Evolutionary conservation across 2,329 filamentous ascomycete species (phyloP), one percentile per base, ranked within the genome.

Genomic region (Curvularia spicifera): DNA sequence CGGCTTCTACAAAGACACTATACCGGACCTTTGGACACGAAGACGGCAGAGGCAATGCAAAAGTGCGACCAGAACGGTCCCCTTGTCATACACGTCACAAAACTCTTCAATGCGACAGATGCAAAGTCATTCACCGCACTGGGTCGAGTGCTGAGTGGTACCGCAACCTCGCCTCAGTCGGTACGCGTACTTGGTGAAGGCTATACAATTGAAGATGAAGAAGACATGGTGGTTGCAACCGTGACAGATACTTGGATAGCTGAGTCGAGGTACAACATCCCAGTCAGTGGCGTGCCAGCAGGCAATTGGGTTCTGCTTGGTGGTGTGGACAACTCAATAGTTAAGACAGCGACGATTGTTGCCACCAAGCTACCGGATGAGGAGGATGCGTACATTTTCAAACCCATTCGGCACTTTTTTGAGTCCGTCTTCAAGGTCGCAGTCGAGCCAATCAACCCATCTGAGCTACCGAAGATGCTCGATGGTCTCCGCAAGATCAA

Each of bases 371-470:
- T 97, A 8, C 89, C 92, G 26, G 89, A 96, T 51, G 87, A 95
- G 46, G 94, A 98, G 76, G 93, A 96, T 61, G 93, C 91, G 0
- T 96, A 96, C 77, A 96, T 99, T 71, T 98, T 99, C 85, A 90
- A 88, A 64, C 94, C 95, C 0, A 85, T 99, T 59, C 87, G 88
- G 8, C 95, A 99, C 79, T 96, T 98, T 78, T 98, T 95, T 31
- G 92, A 99, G 76, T 97, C 94, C 0, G 93, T 99, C 0, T 90
- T 99, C 78, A 99, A 99, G 80, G 90, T 99, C 33, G 95, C 95
- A 0, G 94, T 99, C 8, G 95, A 99, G 79, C 95, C 95, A 1
- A 95, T 99, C 77, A 99, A 98, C 75, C 95, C 95, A 2, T 98
- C 94, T 0, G 95, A 99, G 78, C 83, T 99, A 31, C 95, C 95